Conservation (phyloP, 352 stramenopile species). For the Blastocystis sp. region DNA sequence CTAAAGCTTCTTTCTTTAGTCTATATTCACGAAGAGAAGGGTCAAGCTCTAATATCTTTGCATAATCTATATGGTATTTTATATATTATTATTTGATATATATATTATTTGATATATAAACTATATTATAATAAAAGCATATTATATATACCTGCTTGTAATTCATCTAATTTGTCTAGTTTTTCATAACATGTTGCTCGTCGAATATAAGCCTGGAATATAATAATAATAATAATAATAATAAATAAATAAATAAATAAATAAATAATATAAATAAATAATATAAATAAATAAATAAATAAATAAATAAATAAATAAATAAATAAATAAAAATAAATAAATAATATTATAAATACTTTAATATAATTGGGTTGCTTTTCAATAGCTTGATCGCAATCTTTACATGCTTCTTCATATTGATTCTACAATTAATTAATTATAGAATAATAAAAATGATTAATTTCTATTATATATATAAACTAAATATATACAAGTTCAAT, state of each 20-base stretch:
- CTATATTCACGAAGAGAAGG: slow-evolving; percentile 47
- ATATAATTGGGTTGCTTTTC: slow-evolving; percentile 78
- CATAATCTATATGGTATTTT: slow-evolving; percentile 48
- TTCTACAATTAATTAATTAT: slow-evolving; percentile 24
- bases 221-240: slow-evolving; percentile 43
- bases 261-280: too few relatives aligned
- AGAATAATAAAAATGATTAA: background rate
- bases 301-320: too few relatives aligned
- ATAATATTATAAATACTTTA: slow-evolving; percentile 54
- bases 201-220: slow-evolving; percentile 51
- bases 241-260: too few relatives aligned
- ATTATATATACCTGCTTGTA: slow-evolving; percentile 53
- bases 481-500: slow-evolving; percentile 10
- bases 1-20: slow-evolving; percentile 41
- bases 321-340: slow-evolving; percentile 40
- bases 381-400: slow-evolving; percentile 75
- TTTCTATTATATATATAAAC: background rate
- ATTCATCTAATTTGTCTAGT: slow-evolving; percentile 72
- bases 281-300: too few relatives aligned
- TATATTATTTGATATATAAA: background rate
- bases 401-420: slow-evolving; percentile 62
- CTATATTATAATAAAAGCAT: background rate
- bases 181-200: slow-evolving; percentile 70
- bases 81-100: too few relatives aligned
- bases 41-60: slow-evolving; percentile 73